Percentiles rank a stretch among this genome's conserved stretches.
Evolutionary conservation across 2,329 filamentous ascomycete genomes (phyloP).

Genomic region (Talaromyces pinophilus): DNA sequence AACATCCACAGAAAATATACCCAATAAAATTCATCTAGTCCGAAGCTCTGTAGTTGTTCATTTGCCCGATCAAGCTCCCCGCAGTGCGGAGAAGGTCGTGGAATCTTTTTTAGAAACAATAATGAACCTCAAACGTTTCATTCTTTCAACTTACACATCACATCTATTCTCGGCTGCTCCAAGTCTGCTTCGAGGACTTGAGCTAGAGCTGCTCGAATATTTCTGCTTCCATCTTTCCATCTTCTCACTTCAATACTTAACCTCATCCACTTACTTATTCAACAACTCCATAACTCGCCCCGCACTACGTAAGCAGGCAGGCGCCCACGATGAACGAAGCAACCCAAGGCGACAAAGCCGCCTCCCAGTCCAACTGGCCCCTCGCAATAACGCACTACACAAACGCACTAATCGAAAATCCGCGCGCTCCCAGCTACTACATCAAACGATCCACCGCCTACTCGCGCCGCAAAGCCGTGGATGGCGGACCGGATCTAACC

Average conservation of each 20-base stretch:
- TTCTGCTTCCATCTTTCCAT: not conserved
- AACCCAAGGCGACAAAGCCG: slow-evolving; percentile 60
- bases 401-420: slow-evolving; percentile 61
- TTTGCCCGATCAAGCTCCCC: slow-evolving; percentile 5
- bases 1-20: not conserved
- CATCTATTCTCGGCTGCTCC: not conserved
- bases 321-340: slow-evolving; percentile 52
- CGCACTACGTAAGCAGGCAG: not conserved
- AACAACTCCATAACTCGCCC: not conserved
- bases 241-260: not conserved
- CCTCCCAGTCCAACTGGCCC: slow-evolving; percentile 64
- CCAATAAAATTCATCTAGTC: not conserved
- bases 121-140: not conserved
- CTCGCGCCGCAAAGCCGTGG: slow-evolving; percentile 59
- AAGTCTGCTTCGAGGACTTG: not conserved
- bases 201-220: not conserved
- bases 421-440: slow-evolving; percentile 73
- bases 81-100: slow-evolving; percentile 11
- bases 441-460: slow-evolving; percentile 79
- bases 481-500: slow-evolving; percentile 44
- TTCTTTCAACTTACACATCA: not conserved
- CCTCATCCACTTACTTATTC: not conserved
- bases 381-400: slow-evolving; percentile 70
- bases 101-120: slow-evolving; percentile 8
- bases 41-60: not conserved